Conservation (phyloP, 108 stramenopile species). For the Nannochloropsis salina region DNA sequence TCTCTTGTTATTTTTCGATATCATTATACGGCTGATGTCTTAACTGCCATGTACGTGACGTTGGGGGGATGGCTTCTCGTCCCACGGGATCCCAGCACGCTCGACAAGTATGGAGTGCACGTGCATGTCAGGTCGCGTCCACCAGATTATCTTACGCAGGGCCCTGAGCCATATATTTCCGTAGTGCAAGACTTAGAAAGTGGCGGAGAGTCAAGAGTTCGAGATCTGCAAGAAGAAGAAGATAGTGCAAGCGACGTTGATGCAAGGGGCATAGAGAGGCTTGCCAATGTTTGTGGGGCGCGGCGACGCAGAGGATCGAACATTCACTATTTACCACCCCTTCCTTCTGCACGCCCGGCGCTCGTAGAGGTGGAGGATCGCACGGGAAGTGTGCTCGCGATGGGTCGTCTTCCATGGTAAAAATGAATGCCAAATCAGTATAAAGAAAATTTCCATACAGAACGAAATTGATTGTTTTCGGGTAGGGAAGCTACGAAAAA, state of each 20-base stretch:
- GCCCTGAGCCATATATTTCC: neutral
- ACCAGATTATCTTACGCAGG: neutral
- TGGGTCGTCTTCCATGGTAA: neutral
- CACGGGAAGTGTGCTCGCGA: neutral
- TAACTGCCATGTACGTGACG: neutral
- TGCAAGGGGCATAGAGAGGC: neutral
- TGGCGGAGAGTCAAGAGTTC: neutral
- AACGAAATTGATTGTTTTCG: no score
- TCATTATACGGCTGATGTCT: neutral
- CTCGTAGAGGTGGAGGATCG: neutral
- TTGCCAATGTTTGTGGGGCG: neutral
- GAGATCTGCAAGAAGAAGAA: neutral
- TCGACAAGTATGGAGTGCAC: neutral
- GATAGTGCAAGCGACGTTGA: neutral
- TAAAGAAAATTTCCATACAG: neutral
- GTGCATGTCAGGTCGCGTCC: neutral
- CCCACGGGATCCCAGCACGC: neutral
- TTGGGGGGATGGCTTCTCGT: neutral
- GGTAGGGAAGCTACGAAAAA: no score
- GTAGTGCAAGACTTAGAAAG: neutral
- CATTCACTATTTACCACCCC: neutral
- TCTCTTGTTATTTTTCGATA: neutral
- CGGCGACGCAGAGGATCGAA: neutral
- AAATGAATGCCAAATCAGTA: neutral
- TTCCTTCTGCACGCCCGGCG: neutral